Evolutionary conservation across 768 basidiomycete species (phyloP), one percentile per base, ranked within the genome.

Genomic region (Lentinula lateritia): DNA sequence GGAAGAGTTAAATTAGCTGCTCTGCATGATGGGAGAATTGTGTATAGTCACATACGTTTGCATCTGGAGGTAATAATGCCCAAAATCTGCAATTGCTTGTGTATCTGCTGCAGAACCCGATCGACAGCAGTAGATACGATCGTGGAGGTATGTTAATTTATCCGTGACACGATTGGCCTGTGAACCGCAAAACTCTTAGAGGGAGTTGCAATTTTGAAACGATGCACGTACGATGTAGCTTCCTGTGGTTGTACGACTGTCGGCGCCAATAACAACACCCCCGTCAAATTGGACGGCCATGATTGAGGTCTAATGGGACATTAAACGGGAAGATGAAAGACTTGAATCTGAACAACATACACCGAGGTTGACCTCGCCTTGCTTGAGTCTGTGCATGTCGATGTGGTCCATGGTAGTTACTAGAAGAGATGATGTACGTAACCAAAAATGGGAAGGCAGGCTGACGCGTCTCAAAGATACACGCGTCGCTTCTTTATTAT

Each of bases 71-170:
- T 87, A 78, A 71, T 89, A 87, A 70, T 95, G 92, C 10, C 96
- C 92, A 12, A 86, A 78, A 72, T 99, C 97, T 59, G 97, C 96
- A 35, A 99, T 81, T 54, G 95, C 94, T 74, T 97, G 97, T 2
- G 97, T 99, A 73, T 99, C 96, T 23, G 96, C 96, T 50, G 96
- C 93, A 66, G 95, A 97, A 54, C 97, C 97, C 46, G 94, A 97
- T 62, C 97, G 90, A 84, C 97, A 99, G 73, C 97, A 99, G 75
- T 98, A 99, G 74, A 98, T 92, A 66, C 94, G 93, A 76, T 99
- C 97, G 74, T 98, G 95, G 66, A 99, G 83, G 72, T 92, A 85
- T 2, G 95, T 97, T 63, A 98, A 83, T 78, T 99, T 99, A 83
- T 99, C 96, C 46, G 96, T 99, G 18, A 98, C 96, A 74, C 96